These are phyloP conservation scores for Fusarium hostae DNA, from an alignment of 2,329 filamentous ascomycete species.

Conservation along the genomic window DNA sequence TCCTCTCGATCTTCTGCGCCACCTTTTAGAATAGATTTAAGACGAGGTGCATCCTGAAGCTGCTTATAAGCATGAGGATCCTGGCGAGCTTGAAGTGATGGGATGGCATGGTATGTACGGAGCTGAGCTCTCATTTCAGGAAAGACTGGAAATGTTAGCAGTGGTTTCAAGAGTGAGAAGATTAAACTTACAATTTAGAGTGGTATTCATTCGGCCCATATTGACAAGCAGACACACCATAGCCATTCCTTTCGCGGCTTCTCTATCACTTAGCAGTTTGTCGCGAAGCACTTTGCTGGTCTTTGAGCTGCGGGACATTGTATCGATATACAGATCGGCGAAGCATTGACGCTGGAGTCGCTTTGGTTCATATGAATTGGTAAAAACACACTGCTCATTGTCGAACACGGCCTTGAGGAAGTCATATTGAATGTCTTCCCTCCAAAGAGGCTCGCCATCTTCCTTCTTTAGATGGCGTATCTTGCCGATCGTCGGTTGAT, in stretches of 20 bases:
- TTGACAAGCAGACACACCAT: conserved; percentile 99
- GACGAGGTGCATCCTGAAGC: conserved; percentile 91
- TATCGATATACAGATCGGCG: conserved; percentile 96
- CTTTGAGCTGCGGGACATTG: conserved; percentile 98
- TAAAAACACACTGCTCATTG: conserved; percentile 80
- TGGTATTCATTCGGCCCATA: conserved; percentile 98
- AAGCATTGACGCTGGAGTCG: conserved; percentile 77
- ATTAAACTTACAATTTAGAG: conserved; percentile 82
- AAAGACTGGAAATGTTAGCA: conserved; percentile 75
- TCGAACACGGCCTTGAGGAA: conserved; percentile 85
- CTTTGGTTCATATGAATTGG: conserved; percentile 82
- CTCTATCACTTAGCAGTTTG: conserved; percentile 90
- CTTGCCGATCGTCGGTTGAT: conserved; percentile 67
- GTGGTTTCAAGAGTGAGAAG: not conserved
- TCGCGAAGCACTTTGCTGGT: conserved; percentile 98
- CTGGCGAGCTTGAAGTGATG: conserved; percentile 92
- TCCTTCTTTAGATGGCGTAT: conserved; percentile 89
- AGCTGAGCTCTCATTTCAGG: conserved; percentile 98
- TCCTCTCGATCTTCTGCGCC: conserved; percentile 91
- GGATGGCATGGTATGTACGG: conserved; percentile 97
- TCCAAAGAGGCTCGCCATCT: conserved; percentile 87
- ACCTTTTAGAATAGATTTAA: conserved; percentile 97
- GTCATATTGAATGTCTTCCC: conserved; percentile 88
- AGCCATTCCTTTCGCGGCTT: conserved; percentile 96
- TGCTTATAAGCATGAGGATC: conserved; percentile 98